These are phyloP conservation scores for Pythium aristosporum DNA, from an alignment of 352 stramenopile genomes.

Conservation along the genomic window DNA sequence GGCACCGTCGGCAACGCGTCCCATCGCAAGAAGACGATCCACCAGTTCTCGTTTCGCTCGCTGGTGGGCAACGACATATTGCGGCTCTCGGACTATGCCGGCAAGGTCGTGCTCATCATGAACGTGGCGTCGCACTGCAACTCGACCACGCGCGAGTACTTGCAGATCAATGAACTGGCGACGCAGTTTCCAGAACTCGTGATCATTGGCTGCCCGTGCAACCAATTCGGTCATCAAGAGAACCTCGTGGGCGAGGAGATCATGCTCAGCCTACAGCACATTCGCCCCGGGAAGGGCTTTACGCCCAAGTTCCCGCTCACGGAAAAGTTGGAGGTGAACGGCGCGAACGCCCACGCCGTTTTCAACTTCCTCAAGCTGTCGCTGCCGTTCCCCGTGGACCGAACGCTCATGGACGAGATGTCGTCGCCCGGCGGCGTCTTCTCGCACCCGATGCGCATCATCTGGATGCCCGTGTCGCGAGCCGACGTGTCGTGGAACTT, in stretches of 20 bases:
- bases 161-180: slow-evolving; percentile 69
- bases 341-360: slow-evolving; percentile 70
- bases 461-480: slow-evolving; percentile 82
- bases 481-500: slow-evolving; percentile 85
- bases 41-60: slow-evolving; percentile 78
- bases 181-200: slow-evolving; percentile 62
- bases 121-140: slow-evolving; percentile 85
- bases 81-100: slow-evolving; percentile 61
- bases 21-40: slow-evolving; percentile 53
- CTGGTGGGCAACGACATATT: slow-evolving; percentile 60
- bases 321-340: slow-evolving; percentile 82
- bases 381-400: slow-evolving; percentile 67
- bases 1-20: neutral
- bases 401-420: slow-evolving; percentile 81
- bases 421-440: slow-evolving; percentile 72
- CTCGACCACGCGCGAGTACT: slow-evolving; percentile 71
- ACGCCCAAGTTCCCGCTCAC: slow-evolving; percentile 68
- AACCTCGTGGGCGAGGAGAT: slow-evolving; percentile 82
- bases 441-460: slow-evolving; percentile 79
- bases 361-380: slow-evolving; percentile 80
- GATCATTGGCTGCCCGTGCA: slow-evolving; percentile 75
- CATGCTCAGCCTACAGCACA: slow-evolving; percentile 68
- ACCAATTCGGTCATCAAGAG: slow-evolving; percentile 83
- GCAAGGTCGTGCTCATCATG: slow-evolving; percentile 66
- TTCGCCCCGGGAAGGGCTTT: slow-evolving; percentile 71